Evolutionary conservation across 2,329 filamentous ascomycete genomes (phyloP).

Genomic region (Sporothrix luriei): DNA sequence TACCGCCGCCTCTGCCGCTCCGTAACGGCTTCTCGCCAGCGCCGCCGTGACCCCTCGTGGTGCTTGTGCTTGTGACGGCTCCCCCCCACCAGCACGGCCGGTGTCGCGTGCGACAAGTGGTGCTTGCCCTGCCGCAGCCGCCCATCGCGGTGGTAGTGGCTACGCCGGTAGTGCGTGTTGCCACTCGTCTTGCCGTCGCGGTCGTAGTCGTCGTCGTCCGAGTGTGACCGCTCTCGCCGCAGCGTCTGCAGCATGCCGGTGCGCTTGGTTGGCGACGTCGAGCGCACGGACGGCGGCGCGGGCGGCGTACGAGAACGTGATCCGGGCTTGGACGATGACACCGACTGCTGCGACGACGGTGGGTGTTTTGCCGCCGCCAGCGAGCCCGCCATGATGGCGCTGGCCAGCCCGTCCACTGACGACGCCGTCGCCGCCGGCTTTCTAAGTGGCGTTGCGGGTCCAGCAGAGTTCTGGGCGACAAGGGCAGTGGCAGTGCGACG

Average conservation of each 20-base stretch:
- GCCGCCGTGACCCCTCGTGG: conserved; percentile 72
- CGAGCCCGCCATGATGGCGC: conserved; percentile 74
- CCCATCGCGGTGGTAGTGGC: conserved; percentile 40
- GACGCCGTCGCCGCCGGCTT: conserved; percentile 36
- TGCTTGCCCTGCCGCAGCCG: conserved; percentile 48
- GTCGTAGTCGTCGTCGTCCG: conserved; percentile 53
- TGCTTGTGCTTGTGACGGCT: conserved; percentile 64
- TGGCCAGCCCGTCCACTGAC: conserved; percentile 65
- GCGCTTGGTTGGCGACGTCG: neutral
- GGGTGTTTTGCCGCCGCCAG: conserved; percentile 65
- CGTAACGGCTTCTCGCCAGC: conserved; percentile 76
- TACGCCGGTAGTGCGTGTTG: conserved; percentile 22
- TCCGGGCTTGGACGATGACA: conserved; percentile 32
- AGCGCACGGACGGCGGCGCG: conserved; percentile 35
- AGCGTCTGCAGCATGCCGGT: conserved; percentile 65
- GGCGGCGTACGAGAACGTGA: conserved; percentile 40
- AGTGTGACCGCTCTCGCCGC: conserved; percentile 56
- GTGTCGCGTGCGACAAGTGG: conserved; percentile 25
- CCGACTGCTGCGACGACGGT: conserved; percentile 42
- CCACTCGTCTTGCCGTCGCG: conserved; percentile 25
- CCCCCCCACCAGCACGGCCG: conserved; percentile 48
- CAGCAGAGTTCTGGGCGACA: neutral
- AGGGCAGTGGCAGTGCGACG: conserved; percentile 12
- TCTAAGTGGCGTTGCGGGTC: neutral
- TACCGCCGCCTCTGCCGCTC: conserved; percentile 75